Evolutionary conservation across 2,329 filamentous ascomycete genomes (phyloP).

Genomic region (Zopfia rhizophila): DNA sequence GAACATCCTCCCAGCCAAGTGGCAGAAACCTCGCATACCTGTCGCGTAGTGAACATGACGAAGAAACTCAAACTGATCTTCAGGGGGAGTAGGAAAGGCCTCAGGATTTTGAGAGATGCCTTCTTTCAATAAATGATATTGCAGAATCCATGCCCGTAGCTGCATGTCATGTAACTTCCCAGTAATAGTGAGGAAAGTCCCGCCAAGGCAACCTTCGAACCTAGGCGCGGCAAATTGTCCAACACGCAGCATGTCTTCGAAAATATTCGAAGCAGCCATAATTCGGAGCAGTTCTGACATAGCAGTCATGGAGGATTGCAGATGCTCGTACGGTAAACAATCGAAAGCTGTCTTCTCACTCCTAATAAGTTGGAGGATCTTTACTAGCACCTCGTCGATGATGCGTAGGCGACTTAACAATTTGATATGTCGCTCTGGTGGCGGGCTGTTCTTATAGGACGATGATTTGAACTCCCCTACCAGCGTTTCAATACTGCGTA

Average conservation of each 20-base stretch:
- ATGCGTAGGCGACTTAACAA: conserved; percentile 82
- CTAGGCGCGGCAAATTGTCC: conserved; percentile 73
- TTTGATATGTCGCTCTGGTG: conserved; percentile 73
- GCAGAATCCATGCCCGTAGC: conserved; percentile 85
- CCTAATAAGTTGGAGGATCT: conserved; percentile 72
- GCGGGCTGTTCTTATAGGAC: conserved; percentile 65
- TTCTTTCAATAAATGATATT: conserved; percentile 83
- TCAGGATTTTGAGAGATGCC: conserved; percentile 74
- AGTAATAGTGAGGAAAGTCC: conserved; percentile 60
- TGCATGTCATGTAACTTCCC: conserved; percentile 87
- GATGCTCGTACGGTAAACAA: conserved; percentile 82
- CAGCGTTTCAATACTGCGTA: conserved; percentile 87
- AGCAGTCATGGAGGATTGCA: conserved; percentile 77
- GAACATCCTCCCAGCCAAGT: conserved; percentile 85
- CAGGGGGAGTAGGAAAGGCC: conserved; percentile 72
- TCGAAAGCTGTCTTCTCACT: conserved; percentile 79
- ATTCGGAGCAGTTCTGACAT: conserved; percentile 77
- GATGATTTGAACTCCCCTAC: conserved; percentile 73
- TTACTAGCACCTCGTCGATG: conserved; percentile 79
- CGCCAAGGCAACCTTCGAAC: conserved; percentile 61
- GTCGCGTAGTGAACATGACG: conserved; percentile 84
- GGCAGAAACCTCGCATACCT: conserved; percentile 86
- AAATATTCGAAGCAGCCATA: conserved; percentile 81
- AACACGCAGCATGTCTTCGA: conserved; percentile 86
- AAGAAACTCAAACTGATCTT: conserved; percentile 81